These are phyloP conservation scores for Ascoidea asiatica DNA, from an alignment of 805 yeast species.

Conservation along the genomic window DNA sequence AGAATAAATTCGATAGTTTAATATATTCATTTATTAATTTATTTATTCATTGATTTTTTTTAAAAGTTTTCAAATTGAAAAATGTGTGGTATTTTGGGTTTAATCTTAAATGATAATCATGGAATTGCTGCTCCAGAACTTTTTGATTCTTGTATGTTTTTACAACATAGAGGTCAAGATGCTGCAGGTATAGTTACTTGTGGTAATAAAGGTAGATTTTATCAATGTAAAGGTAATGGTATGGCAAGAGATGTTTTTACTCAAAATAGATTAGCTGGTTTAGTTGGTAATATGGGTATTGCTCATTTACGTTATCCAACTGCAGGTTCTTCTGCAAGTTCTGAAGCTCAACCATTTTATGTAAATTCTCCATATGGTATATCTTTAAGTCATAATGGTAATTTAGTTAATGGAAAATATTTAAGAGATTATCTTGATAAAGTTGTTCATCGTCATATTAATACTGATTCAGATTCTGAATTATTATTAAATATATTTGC, in stretches of 20 bases:
- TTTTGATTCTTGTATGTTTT: slow-evolving; percentile 81
- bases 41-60: too few species aligned
- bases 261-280: slow-evolving; percentile 57
- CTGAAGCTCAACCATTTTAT: slow-evolving; percentile 97
- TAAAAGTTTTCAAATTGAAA: background rate
- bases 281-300: slow-evolving; percentile 90
- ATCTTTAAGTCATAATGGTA: slow-evolving; percentile 85
- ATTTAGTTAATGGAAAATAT: slow-evolving; percentile 75
- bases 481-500: slow-evolving; percentile 83
- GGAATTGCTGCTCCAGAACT: slow-evolving; percentile 77
- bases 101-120: slow-evolving; percentile 64
- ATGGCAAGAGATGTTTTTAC: slow-evolving; percentile 98
- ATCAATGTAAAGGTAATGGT: slow-evolving; percentile 97
- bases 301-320: slow-evolving; percentile 95
- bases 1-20: too few species aligned
- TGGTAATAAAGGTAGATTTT: slow-evolving; percentile 83
- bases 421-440: slow-evolving; percentile 76
- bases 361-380: slow-evolving; percentile 96
- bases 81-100: slow-evolving; percentile 95
- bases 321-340: slow-evolving; percentile 89
- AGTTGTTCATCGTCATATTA: slow-evolving; percentile 90
- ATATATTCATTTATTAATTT: background rate
- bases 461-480: slow-evolving; percentile 95
- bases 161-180: slow-evolving; percentile 97
- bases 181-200: slow-evolving; percentile 99